phyloP scores from a whole-genome alignment of 2,329 filamentous ascomycete species.

The Ilyonectria mors-panacis region DNA sequence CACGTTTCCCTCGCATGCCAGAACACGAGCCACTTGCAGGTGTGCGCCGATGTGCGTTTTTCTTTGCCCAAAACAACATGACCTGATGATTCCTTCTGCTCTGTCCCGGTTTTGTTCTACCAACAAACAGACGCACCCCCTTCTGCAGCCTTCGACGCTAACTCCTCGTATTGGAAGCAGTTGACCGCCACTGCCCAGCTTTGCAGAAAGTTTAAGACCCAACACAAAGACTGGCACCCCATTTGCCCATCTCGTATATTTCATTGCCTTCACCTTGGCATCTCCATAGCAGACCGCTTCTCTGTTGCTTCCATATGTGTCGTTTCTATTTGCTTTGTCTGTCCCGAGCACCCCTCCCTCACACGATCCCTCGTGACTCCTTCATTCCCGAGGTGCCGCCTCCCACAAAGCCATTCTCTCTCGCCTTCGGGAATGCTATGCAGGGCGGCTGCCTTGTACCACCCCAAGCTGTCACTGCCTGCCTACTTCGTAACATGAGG shows the following conservation, averaged over 20 bases:
- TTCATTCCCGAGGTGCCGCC: slow-evolving; percentile 6
- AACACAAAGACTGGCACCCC: too few species aligned
- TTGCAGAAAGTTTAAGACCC: too few species aligned
- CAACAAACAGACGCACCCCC: slow-evolving; percentile 5
- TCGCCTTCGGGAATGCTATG: slow-evolving; percentile 16
- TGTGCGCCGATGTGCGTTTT: not conserved
- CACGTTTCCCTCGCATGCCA: slow-evolving; percentile 4
- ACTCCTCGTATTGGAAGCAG: not conserved
- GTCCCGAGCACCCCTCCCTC: not conserved
- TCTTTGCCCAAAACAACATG: slow-evolving; percentile 14
- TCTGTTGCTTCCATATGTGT: not conserved
- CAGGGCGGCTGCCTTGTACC: not conserved
- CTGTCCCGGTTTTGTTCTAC: slow-evolving; percentile 1
- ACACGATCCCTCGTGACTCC: not conserved
- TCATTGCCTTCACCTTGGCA: not conserved
- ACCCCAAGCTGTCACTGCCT: not conserved
- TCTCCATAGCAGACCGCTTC: not conserved
- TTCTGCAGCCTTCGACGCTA: not conserved
- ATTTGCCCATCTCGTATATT: not conserved
- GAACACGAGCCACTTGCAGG: slow-evolving; percentile 23
- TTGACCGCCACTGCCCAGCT: not conserved
- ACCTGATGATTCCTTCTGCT: slow-evolving; percentile 14
- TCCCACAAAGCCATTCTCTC: slow-evolving; percentile 10
- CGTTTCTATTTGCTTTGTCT: not conserved
- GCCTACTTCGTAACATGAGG: not conserved